Base-by-base conservation (phyloP, 306 rosid genomes). In the Dalbergia cochinchinensis region DNA sequence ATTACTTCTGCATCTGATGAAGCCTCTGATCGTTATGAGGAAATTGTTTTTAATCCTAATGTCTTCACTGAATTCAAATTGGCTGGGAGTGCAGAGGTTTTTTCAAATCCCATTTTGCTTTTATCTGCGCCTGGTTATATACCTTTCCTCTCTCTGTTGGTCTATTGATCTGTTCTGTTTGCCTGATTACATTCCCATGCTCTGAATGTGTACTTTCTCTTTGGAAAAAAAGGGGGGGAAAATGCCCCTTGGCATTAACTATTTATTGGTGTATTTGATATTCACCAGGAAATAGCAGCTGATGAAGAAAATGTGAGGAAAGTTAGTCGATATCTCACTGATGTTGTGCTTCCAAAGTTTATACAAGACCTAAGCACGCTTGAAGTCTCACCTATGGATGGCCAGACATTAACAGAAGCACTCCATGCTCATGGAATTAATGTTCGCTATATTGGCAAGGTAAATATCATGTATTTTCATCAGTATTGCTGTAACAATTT, bases 381-480 rank as follows among this genome's bases (percentile, higher is more conserved):
- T 71, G 99, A 96, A 93, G 97, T 96, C 78, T 96, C 99, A 3
- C 99, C 99, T 5, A 96, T 96, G 99, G 99, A 96, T 85, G 98
- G 99, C 64, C 99, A 93, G 84, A 96, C 99, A 64, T 76, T 96
- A 74, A 91, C 97, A 65, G 99, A 96, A 86, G 99, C 97, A 62
- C 93, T 96, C 55, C 99, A 96, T 86, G 99, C 98, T 77, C 97
- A 93, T 83, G 99, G 99, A 84, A 91, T 96, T 68, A 96, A 93
- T 83, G 87, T 96, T 86, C 99, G 99, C 64, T 93, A 96, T 71
- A 87, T 96, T 78, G 99, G 99, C 85, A 93, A 90, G 77, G 99
- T 96, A 86, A 77, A 90, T 62, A 67, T 51, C 62, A 15, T 35
- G 33, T 67, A 80, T 82, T 66, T 73, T 69, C 19, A 45, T 62